phyloP scores from a whole-genome alignment of 2,329 filamentous ascomycete genomes.

The Aspergillus ibericus region DNA sequence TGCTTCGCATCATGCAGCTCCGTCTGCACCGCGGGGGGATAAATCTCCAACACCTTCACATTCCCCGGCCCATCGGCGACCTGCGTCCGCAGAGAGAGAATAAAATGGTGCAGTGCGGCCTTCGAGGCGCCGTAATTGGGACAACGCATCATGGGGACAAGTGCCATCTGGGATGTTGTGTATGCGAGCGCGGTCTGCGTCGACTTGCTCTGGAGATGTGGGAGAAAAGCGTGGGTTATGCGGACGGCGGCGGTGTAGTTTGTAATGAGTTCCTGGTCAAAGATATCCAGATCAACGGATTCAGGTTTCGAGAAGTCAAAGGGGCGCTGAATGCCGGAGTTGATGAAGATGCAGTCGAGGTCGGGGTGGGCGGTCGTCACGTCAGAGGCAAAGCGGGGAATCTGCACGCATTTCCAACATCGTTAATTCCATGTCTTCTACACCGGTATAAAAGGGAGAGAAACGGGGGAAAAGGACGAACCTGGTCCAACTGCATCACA shows the following conservation, averaged over 20 bases:
- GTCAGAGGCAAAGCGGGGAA: slow-evolving; percentile 21
- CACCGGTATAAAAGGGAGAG: not conserved
- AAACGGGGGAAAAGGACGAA: slow-evolving; percentile 20
- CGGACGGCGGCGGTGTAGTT: slow-evolving; percentile 54
- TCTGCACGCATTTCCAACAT: slow-evolving; percentile 8
- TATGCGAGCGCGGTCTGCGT: slow-evolving; percentile 46
- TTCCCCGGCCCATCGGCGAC: slow-evolving; percentile 42
- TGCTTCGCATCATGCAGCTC: slow-evolving; percentile 58
- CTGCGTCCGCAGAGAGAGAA: slow-evolving; percentile 54
- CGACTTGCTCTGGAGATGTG: slow-evolving; percentile 49
- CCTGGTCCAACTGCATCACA: slow-evolving; percentile 51
- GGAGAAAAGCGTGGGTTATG: slow-evolving; percentile 52
- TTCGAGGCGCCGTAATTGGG: slow-evolving; percentile 58
- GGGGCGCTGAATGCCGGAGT: slow-evolving; percentile 54
- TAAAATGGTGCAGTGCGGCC: slow-evolving; percentile 56
- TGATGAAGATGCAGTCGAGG: slow-evolving; percentile 54
- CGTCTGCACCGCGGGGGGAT: slow-evolving; percentile 58
- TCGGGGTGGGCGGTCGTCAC: slow-evolving; percentile 48
- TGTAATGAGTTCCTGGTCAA: slow-evolving; percentile 51
- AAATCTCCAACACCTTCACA: slow-evolving; percentile 57
- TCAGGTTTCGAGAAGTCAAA: slow-evolving; percentile 53
- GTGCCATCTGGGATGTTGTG: slow-evolving; percentile 53
- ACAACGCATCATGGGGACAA: slow-evolving; percentile 50
- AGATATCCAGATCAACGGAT: slow-evolving; percentile 44
- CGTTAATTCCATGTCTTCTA: not conserved